These are phyloP conservation scores for Sutorius eximius DNA, from an alignment of 1,284 basidiomycete genomes.

Conservation along the genomic window DNA sequence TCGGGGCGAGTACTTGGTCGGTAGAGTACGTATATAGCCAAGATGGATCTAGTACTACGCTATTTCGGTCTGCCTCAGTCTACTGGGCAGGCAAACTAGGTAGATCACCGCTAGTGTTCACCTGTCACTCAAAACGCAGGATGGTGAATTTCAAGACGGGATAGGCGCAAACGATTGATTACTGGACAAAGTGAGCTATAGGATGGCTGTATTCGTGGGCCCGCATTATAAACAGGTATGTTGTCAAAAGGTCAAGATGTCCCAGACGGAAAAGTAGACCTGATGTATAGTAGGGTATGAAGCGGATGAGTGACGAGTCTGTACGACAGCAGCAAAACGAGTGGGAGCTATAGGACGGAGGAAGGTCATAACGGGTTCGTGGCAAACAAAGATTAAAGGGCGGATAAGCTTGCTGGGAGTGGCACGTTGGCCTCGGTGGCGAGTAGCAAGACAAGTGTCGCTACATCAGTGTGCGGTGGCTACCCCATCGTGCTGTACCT, in stretches of 20 bases:
- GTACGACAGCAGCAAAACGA: constrained; percentile 18
- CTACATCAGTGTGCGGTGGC: constrained; percentile 21
- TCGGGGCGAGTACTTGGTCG: background rate
- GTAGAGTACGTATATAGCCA: background rate
- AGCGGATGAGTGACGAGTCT: constrained; percentile 1
- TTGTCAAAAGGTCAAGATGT: background rate
- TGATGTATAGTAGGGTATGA: constrained; percentile 12
- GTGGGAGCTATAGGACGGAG: constrained; percentile 4
- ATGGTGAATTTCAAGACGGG: no score
- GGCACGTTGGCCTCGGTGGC: background rate
- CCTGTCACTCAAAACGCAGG: background rate
- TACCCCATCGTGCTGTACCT: constrained; percentile 26
- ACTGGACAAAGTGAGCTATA: constrained; percentile 18
- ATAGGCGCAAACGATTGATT: background rate
- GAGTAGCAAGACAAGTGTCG: background rate
- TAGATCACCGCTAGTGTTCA: background rate
- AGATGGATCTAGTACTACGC: background rate
- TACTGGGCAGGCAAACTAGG: background rate
- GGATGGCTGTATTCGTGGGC: background rate
- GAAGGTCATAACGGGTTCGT: constrained; percentile 4
- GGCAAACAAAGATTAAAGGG: background rate
- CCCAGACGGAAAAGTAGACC: background rate
- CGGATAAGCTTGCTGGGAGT: background rate
- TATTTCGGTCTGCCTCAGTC: background rate
- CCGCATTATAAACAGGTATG: background rate